Conservation (phyloP, 2,329 filamentous ascomycete genomes). For the Aspergillus vadensis region DNA sequence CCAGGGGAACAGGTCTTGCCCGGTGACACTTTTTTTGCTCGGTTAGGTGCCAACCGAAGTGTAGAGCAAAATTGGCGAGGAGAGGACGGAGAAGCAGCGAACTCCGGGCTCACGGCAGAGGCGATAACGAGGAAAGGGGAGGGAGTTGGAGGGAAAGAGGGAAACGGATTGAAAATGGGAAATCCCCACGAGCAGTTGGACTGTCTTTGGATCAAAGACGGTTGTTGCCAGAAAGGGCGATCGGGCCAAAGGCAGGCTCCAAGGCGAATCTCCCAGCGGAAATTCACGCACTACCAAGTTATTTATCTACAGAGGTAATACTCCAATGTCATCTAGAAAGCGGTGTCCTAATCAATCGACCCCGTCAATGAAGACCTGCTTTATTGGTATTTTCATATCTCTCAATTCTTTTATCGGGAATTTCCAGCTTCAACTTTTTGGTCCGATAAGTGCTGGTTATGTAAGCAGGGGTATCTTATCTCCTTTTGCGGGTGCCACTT, state of each 20-base stretch:
- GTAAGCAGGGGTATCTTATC: conserved; percentile 6
- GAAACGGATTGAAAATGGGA: conserved; percentile 4
- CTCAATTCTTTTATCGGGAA: background rate
- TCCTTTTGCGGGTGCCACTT: no score
- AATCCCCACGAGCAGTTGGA: conserved; percentile 13
- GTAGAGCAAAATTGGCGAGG: background rate
- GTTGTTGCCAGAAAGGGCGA: conserved; percentile 6
- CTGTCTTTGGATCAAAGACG: conserved; percentile 19
- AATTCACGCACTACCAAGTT: background rate
- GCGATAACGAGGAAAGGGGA: background rate
- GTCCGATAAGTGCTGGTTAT: conserved; percentile 5
- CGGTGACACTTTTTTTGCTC: conserved; percentile 1
- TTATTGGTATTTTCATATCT: background rate
- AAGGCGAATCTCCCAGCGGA: background rate
- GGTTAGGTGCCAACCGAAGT: background rate
- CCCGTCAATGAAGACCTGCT: background rate
- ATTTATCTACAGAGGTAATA: background rate
- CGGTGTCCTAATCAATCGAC: background rate
- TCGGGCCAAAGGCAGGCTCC: background rate
- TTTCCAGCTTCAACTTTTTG: background rate
- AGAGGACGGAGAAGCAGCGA: background rate
- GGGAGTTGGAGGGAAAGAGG: background rate
- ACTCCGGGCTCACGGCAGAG: background rate
- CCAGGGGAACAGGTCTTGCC: background rate
- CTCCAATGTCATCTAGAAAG: background rate